phyloP scores from a whole-genome alignment of 23 red algal species.

The Rhodosorus marinus region DNA sequence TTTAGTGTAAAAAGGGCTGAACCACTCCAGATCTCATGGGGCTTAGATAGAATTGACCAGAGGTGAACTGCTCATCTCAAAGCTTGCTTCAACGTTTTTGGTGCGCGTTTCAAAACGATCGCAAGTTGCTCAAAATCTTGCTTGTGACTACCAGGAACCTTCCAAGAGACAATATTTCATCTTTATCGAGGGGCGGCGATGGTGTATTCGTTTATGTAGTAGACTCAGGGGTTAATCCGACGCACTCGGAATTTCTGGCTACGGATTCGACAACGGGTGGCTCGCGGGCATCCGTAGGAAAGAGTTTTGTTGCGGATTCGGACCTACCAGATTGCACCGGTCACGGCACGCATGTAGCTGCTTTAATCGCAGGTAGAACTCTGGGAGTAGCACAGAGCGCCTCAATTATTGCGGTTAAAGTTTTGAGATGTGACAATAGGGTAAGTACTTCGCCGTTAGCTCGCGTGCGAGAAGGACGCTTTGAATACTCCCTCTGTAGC shows the following conservation, averaged over 20 bases:
- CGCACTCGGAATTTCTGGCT: constrained; percentile 37
- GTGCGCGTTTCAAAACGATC: too few species aligned
- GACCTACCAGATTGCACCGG: constrained; percentile 32
- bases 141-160: too few species aligned
- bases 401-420: constrained; percentile 16
- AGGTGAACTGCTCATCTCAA: too few species aligned
- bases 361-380: constrained; percentile 17
- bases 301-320: constrained; percentile 18
- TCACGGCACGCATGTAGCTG: constrained; percentile 51
- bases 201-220: constrained; percentile 37
- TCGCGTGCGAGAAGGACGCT: constrained; percentile 12
- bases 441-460: constrained; percentile 8
- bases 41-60: too few species aligned
- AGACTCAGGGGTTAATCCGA: constrained; percentile 26
- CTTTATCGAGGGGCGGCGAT: constrained; percentile 8
- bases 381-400: constrained; percentile 27
- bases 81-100: too few species aligned
- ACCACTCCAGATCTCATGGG: too few species aligned
- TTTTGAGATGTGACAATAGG: constrained; percentile 17
- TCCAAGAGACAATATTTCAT: too few species aligned
- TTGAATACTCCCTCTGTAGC: constrained; percentile 9
- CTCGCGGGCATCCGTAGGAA: constrained; percentile 13
- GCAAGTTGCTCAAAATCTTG: too few species aligned
- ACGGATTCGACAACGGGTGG: too few species aligned
- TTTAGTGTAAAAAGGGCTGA: too few species aligned